Conservation (phyloP, 2,329 filamentous ascomycete genomes). For the Macroventuria anomochaeta region DNA sequence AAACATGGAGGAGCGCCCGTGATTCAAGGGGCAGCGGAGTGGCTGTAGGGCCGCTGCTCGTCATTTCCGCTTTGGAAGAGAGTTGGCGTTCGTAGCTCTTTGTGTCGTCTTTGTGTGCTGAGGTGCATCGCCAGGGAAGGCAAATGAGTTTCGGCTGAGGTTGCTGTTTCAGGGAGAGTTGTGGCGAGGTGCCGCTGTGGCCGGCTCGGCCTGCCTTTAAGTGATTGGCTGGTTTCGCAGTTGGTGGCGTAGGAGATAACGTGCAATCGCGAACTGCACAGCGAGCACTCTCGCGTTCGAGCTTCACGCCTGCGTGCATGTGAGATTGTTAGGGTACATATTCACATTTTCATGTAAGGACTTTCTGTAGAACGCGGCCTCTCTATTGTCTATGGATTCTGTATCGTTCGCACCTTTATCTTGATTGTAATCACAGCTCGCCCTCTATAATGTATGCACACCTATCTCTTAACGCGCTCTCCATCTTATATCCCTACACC, state of each 20-base stretch:
- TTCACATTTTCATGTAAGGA: too few relatives aligned
- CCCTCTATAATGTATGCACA: too few relatives aligned
- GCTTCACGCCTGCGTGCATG: too few relatives aligned
- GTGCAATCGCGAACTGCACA: background rate
- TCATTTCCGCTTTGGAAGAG: slow-evolving; percentile 9
- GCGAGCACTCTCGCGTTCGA: too few relatives aligned
- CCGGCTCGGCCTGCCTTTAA: slow-evolving; percentile 1
- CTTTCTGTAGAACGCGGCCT: too few relatives aligned
- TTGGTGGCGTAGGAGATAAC: slow-evolving; percentile 3
- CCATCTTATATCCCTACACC: too few relatives aligned
- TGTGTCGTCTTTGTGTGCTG: background rate
- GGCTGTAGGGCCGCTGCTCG: slow-evolving; percentile 9
- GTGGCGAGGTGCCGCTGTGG: background rate
- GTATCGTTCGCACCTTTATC: too few relatives aligned
- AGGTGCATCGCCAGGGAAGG: background rate
- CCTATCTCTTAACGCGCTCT: too few relatives aligned
- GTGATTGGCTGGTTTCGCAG: background rate
- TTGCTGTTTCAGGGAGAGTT: slow-evolving; percentile 13
- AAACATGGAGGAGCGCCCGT: background rate
- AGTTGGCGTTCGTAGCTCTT: slow-evolving; percentile 2
- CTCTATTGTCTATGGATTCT: too few relatives aligned
- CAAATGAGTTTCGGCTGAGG: slow-evolving; percentile 5
- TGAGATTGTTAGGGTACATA: too few relatives aligned
- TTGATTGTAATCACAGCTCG: too few relatives aligned
- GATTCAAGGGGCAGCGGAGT: slow-evolving; percentile 11